phyloP scores from a whole-genome alignment of 1,139 yeast genomes.

The Nakaseomyces kungkrabaensis region DNA sequence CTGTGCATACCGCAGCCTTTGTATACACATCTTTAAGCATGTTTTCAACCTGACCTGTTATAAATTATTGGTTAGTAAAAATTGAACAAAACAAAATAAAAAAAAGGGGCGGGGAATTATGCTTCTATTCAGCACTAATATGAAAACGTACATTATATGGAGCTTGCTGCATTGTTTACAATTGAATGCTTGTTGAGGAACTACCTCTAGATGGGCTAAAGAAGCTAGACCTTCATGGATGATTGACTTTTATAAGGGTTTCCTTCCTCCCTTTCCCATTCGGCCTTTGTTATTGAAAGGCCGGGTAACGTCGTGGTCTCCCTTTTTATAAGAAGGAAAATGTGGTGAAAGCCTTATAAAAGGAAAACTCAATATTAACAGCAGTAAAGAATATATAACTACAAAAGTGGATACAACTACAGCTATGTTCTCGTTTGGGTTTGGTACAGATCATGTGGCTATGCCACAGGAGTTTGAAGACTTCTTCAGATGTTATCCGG shows the following conservation, averaged over 20 bases:
- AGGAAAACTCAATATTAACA: background rate
- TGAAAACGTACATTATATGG: conserved; percentile 13
- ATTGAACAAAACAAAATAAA: background rate
- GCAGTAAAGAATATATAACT: background rate
- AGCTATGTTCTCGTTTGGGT: conserved; percentile 24
- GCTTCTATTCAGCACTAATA: background rate
- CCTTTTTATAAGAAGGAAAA: no score
- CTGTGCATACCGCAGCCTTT: conserved; percentile 68
- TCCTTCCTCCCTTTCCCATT: no score
- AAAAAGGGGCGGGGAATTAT: background rate
- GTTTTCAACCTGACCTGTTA: conserved; percentile 46
- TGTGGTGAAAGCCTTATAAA: no score
- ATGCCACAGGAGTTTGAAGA: conserved; percentile 51
- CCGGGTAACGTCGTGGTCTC: no score
- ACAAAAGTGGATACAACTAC: background rate
- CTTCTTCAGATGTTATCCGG: conserved; percentile 84
- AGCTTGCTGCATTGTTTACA: conserved; percentile 7
- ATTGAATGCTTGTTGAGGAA: background rate
- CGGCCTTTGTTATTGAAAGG: no score
- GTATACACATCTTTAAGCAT: conserved; percentile 68
- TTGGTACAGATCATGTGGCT: conserved; percentile 20
- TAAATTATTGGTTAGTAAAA: background rate
- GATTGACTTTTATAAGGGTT: no score
- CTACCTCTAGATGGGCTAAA: no score
- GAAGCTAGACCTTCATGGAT: no score